Evolutionary conservation across 176 grass and related monocot species (phyloP).

Genomic region (Chrysopogon serrulatus): DNA sequence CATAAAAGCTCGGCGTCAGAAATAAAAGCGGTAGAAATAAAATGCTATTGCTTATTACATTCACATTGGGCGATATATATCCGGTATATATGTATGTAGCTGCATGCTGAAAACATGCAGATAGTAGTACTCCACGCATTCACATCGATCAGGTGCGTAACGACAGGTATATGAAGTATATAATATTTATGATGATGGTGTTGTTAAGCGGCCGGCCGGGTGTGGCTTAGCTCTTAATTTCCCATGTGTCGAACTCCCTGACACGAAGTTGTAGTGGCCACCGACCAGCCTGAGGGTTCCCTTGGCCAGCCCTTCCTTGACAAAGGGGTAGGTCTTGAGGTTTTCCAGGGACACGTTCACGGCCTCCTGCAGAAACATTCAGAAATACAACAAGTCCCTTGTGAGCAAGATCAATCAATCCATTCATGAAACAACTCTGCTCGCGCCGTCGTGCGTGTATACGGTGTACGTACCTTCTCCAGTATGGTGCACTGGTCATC

Average conservation of each 20-base stretch:
- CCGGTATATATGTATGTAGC: background rate
- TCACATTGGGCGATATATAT: background rate
- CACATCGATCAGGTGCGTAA: background rate
- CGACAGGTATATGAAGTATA: background rate
- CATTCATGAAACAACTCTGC: background rate
- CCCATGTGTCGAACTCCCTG: conserved; percentile 41
- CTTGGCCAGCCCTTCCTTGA: conserved; percentile 42
- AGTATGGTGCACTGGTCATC: conserved; percentile 57
- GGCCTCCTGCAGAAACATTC: conserved; percentile 50
- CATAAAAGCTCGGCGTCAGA: background rate
- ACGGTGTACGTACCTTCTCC: conserved; percentile 51
- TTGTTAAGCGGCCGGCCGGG: background rate
- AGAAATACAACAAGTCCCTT: background rate
- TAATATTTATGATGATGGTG: background rate
- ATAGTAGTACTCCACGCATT: background rate
- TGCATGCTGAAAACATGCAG: background rate
- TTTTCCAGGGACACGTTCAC: conserved; percentile 62
- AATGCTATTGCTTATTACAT: conserved; percentile 6
- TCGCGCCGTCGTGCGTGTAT: background rate
- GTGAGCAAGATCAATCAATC: background rate
- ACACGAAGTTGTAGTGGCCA: conserved; percentile 56
- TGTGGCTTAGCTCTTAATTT: background rate
- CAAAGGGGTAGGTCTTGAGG: conserved; percentile 64
- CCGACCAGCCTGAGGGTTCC: conserved; percentile 58
- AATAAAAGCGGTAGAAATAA: background rate